Evolutionary conservation across 1,139 yeast genomes (phyloP), one percentile per base, ranked within the genome.

Genomic region (Debaryomycetaceae sp.): DNA sequence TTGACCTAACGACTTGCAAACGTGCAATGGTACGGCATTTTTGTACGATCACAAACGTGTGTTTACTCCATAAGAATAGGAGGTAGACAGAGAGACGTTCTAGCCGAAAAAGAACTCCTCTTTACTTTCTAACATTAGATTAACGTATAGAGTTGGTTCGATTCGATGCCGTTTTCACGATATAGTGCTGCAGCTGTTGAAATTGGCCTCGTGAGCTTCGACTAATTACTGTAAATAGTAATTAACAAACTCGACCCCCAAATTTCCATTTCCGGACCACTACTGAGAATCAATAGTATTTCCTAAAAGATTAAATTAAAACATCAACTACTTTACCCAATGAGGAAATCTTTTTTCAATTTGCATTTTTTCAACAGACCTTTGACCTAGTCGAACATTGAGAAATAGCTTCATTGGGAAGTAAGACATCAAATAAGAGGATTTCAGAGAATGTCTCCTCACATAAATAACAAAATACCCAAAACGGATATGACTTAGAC

Each of bases 341-440:
- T 43, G 29, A 41, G 45, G 46, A 43, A 43, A 37, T 41, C 14
- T 36, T n/a, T 14, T 34, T 43, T 27, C 33, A 27, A 8, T 27
- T 7, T 27, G 36, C 40, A 36, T 14, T 17, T 37, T 34, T 22
- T 33, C 38, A 39, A 17, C n/a, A 33, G 8, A 22, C 8, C 31
- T 27, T 27, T 4, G 31, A 27, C 31, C 22, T 17, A 20, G 13
- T 20, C 14, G 27, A 22, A 20, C 6, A 24, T 6, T 20, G 14
- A 6, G 7, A 9, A 29, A 23, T 38, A 42, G 43, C 52, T 42
- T 41, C 4, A 41, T 41, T 42, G 46, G 52, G 53, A 45, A 49
- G 46, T 47, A 24, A 34, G 6, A 39, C 22, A 24, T 20, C 24
- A 7, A 6, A 7, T 13, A 13, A 6, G 24, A 17, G 7, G 7